These are phyloP conservation scores for Aspergillus novoparasiticus DNA, from an alignment of 2,329 filamentous ascomycete species.

Conservation along the genomic window DNA sequence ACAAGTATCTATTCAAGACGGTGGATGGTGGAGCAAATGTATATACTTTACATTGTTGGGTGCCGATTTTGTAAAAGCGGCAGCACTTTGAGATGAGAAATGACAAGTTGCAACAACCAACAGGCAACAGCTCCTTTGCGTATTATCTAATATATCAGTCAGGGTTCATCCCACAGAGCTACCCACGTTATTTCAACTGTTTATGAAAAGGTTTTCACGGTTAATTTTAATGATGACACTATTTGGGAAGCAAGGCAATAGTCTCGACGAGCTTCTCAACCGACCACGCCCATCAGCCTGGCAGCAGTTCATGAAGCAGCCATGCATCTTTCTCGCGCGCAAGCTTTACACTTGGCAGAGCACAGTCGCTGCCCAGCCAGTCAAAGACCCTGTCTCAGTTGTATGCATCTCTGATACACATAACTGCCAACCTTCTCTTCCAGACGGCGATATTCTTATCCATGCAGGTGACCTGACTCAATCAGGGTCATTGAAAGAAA, in stretches of 20 bases:
- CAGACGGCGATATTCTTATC: conserved; percentile 42
- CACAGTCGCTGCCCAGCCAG: background rate
- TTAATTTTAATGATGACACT: background rate
- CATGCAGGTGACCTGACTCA: conserved; percentile 54
- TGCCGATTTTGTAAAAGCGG: background rate
- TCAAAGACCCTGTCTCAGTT: background rate
- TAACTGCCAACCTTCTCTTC: conserved; percentile 24
- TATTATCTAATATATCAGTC: background rate
- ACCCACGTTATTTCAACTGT: background rate
- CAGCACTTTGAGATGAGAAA: background rate
- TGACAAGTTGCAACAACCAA: background rate
- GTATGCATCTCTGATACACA: conserved; percentile 35
- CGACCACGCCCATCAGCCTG: conserved; percentile 3
- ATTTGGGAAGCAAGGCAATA: background rate
- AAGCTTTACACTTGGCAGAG: conserved; percentile 3
- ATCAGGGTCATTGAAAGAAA: conserved; percentile 65
- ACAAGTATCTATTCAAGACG: background rate
- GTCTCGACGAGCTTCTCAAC: background rate
- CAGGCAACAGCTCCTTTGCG: background rate
- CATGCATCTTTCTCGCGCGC: conserved; percentile 8
- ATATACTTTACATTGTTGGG: background rate
- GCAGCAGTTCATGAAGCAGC: conserved; percentile 5
- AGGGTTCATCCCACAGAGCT: background rate
- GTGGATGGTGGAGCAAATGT: background rate
- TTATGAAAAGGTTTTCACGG: background rate